A percentile compares a stretch with the other conserved stretches of the same genome.
These are phyloP conservation scores for Eucalyptus marginata DNA, from an alignment of 345 rosid species.

Conservation along the genomic window DNA sequence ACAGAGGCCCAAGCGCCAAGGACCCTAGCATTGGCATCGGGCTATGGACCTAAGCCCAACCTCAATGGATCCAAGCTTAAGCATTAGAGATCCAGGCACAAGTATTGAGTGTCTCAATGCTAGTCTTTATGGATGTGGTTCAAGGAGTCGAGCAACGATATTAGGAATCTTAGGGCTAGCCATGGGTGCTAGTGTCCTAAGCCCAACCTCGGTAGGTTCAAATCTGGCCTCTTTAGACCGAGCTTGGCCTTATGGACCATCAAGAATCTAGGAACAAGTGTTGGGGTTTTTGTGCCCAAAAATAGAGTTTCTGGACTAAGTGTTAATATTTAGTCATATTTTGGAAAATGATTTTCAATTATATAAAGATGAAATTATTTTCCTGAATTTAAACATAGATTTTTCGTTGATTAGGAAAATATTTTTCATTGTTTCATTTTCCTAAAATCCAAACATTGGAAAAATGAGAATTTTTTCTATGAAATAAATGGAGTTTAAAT, in stretches of 20 bases:
- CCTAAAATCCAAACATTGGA: rapidly evolving
- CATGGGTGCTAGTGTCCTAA: not conserved
- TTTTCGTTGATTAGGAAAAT: not conserved
- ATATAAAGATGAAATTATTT: no score
- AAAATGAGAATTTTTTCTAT: not conserved
- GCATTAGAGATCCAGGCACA: not conserved
- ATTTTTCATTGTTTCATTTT: no score
- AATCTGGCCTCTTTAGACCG: rapidly evolving
- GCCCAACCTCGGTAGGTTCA: not conserved
- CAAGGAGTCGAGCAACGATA: rapidly evolving
- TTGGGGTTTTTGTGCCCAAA: not conserved
- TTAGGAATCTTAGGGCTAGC: not conserved
- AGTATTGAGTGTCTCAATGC: not conserved
- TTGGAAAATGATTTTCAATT: no score
- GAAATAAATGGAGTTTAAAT: no score
- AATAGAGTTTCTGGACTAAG: not conserved
- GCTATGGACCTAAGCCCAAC: not conserved
- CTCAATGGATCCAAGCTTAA: not conserved
- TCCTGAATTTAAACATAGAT: no score
- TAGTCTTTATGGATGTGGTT: not conserved
- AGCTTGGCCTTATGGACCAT: not conserved
- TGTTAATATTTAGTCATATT: no score
- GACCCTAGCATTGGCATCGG: not conserved
- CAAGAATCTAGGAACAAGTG: not conserved
- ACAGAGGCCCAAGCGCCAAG: not conserved